A percentile compares a stretch with the other conserved stretches of the same genome.
These are phyloP conservation scores for Nakazawaea wyomingensis DNA, from an alignment of 805 yeast species.

Conservation along the genomic window DNA sequence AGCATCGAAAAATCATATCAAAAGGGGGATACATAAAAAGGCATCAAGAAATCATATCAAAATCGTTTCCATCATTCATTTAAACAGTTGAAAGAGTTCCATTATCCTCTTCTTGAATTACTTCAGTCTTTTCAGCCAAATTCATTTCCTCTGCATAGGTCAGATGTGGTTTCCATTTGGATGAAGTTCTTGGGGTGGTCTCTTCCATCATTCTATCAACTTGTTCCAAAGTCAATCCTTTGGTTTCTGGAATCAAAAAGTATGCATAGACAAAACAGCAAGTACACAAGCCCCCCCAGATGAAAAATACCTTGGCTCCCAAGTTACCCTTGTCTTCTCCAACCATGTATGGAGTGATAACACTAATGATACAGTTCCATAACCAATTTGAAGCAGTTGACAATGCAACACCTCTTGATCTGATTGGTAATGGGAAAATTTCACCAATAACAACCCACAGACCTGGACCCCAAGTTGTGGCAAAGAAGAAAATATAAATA, in stretches of 20 bases:
- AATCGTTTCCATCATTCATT: background rate
- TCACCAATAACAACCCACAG: constrained; percentile 66
- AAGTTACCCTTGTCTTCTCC: constrained; percentile 58
- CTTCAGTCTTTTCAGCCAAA: constrained; percentile 19
- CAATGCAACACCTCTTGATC: constrained; percentile 68
- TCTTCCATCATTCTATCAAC: constrained; percentile 48
- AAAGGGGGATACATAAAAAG: no score
- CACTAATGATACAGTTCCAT: constrained; percentile 72
- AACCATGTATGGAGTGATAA: constrained; percentile 68
- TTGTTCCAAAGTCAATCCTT: constrained; percentile 78
- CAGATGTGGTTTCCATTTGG: constrained; percentile 30
- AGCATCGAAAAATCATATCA: no score
- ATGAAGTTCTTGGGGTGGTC: constrained; percentile 29
- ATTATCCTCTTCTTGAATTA: constrained; percentile 16
- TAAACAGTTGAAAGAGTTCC: background rate
- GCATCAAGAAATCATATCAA: background rate
- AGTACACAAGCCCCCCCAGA: constrained; percentile 54
- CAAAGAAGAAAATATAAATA: constrained; percentile 68
- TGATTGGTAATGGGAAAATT: constrained; percentile 63
- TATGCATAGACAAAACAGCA: constrained; percentile 58
- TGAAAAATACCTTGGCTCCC: constrained; percentile 62
- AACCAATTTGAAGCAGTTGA: constrained; percentile 78
- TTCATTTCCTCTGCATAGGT: constrained; percentile 26
- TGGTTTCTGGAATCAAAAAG: constrained; percentile 73
- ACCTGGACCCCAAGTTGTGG: constrained; percentile 81